Base-by-base conservation (phyloP, 768 basidiomycete species). In the Kwoniella shandongensis region DNA sequence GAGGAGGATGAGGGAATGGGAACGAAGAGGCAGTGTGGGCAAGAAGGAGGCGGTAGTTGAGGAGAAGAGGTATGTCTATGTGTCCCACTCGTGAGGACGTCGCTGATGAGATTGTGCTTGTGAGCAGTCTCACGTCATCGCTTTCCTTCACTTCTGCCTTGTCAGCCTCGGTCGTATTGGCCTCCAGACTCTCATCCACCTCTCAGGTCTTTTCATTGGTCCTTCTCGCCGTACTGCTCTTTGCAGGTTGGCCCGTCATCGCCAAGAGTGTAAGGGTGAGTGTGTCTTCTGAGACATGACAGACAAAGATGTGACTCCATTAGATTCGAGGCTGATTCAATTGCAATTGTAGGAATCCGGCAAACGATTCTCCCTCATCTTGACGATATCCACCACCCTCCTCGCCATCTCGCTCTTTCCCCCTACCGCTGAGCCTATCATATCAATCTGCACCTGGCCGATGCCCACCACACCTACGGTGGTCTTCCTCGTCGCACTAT, bases 141-240 rank as follows among this genome's bases (percentile, higher is more conserved):
- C 55, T 79, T 0, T 76, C 77, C 18, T 67, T 79, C 45, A 79
- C 78, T 2, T 92, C 92, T 42, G 90, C 89, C 29, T 85, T 96
- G 57, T 92, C 89, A 40, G 89, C 90, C 17, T 90, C 89, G 29
- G 88, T 96, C 44, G 93, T 98, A 53, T 81, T 97, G 61, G 91
- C 92, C 29, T 96, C 92, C 38, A 87, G 94, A 63, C 80, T 98
- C 36, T 79, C 83, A 40, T 85, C 87, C 65, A 88, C 91, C 75
- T 76, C 88, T 44, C 84, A 88, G 23, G 94, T 96, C 22, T 97
- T 97, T 71, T 86, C 90, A 32, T 83, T 98, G 55, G 63, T 73
- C 18, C 51, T 73, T 18, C 59, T 73, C 2, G 57, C 72, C 10
- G 65, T 68, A 3, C 46, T 47, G 7, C 57, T 73, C 4, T 73